Base-by-base conservation (phyloP, 257 asterid genomes). In the Cynanchum wilfordii region DNA sequence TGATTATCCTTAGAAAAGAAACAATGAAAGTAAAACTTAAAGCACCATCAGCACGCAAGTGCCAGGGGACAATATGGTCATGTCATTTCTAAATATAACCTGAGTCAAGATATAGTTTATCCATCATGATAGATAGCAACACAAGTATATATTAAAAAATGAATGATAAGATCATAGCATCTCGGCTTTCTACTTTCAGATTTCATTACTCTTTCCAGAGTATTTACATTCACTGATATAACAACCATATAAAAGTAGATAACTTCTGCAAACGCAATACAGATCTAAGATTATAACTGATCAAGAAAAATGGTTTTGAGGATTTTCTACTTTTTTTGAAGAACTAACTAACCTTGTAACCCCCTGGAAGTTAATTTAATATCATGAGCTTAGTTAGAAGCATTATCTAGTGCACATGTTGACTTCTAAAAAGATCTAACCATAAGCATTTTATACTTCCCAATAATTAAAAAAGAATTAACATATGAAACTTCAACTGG, bases 1-100 rank as follows among this genome's bases (percentile, higher is more conserved):
- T 93, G 98, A 68, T 59, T 87, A 71, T 88, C 97, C 98, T 93
- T 75, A 69, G 38, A 72, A 30, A 70, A 36, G 72, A 42, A 70
- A 56, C 9, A 79, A 54, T 22, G 63, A 73, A 75, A 10, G 50
- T 51, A 60, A 73, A 49, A 51, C 44, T n/a, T 66, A 15, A 67
- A 72, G 33, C 42, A 44, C 47, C 27, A 19, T 36, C 55, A 24
- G 22, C 10, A 12, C 6, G 30, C 4, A 40, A 44, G 10, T 45
- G 27, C 24, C 40, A 36, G 33, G 40, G 54, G 58, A 20, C 49
- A 36, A 15, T n/a, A 52, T 2, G 17, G 45, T 70, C 65, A 62
- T 33, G 49, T 33, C 22, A 5, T 62, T 62, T 62, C 13, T 30
- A 11, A 5, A 29, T 30, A 33, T 16, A 62, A 62, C 11, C n/a